Evolutionary conservation across 768 basidiomycete genomes (phyloP).

Genomic region (Leccinum boreale): DNA sequence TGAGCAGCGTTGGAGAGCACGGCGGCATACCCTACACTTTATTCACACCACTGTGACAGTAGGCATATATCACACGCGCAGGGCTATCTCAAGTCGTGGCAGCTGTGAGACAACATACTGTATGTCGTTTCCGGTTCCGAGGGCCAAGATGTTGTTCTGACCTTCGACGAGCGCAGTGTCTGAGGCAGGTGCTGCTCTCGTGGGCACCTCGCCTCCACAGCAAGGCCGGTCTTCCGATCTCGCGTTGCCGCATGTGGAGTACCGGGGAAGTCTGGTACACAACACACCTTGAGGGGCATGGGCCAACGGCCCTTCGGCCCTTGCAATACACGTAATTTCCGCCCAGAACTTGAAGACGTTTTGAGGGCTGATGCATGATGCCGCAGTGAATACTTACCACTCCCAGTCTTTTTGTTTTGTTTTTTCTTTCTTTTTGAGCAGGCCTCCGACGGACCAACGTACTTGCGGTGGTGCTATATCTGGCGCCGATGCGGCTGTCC

Average conservation of each 20-base stretch:
- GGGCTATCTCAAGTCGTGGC: slow-evolving; percentile 7
- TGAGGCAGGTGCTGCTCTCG: slow-evolving; percentile 8
- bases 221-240: slow-evolving; percentile 14
- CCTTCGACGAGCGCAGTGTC: slow-evolving; percentile 9
- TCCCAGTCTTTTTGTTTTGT: neutral
- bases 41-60: slow-evolving; percentile 6
- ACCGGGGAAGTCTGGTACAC: neutral
- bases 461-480: neutral
- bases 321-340: slow-evolving; percentile 23
- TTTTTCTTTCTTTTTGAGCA: slow-evolving; percentile 2
- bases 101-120: neutral
- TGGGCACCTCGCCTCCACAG: slow-evolving; percentile 17
- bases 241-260: slow-evolving; percentile 4
- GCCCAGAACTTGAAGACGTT: slow-evolving; percentile 1
- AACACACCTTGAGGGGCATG: neutral
- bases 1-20: neutral
- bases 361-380: slow-evolving; percentile 1
- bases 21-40: neutral
- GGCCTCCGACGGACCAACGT: neutral
- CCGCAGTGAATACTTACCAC: slow-evolving; percentile 3
- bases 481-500: neutral
- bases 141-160: slow-evolving; percentile 9
- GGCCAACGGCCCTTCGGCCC: slow-evolving; percentile 14
- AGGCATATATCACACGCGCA: slow-evolving; percentile 6
- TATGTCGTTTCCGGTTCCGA: slow-evolving; percentile 23